Base-by-base conservation (phyloP, 1,284 basidiomycete species). In the Moesziomyces aphidis region DNA sequence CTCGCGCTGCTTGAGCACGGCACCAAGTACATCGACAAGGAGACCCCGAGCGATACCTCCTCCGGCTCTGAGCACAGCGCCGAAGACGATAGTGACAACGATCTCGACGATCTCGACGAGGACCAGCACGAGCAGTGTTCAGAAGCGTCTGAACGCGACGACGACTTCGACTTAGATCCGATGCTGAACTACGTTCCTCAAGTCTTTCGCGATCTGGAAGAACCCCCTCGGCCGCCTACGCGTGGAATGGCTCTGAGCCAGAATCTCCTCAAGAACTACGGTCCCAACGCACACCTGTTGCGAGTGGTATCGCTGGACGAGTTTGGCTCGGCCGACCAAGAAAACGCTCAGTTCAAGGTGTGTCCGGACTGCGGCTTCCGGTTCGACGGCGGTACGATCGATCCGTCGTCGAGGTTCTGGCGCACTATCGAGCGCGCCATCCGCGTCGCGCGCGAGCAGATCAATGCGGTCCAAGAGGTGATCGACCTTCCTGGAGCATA, bases 331-430 rank as follows among this genome's bases (percentile, higher is more conserved):
- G 55, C 9, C 10, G 6, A 19, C 8, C 36, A 43, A 15, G 10
- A 48, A 10, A 46, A 49, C 9, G 13, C 48, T 8, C 23, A 5
- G 1, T 48, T 61, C 28, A 42, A 49, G 17, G 56, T 39, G 5
- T 72, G 69, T 48, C 56, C 48, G 1, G 10, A 42, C 15, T 72
- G 69, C 52, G 69, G 69, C 0, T 67, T 36, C 15, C 63, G 69
- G 0, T 63, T 62, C 24, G 63, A 72, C 28, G 69, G 69, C 15
- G 15, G 53, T 5, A 21, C n/a, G 3, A 45, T 44, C n/a, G 19
- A 50, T 1, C 31, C 9, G 5, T 34, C 31, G 17, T 34, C 21
- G 10, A 43, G n/a, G 0, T 58, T 55, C 4, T n/a, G 42, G 3
- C 22, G 19, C 10, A 46, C 52, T 13, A 45, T 72, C 22, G 15